Percentiles rank a stretch among this genome's conserved stretches.
phyloP scores from a whole-genome alignment of 176 grass and related monocot genomes.

The Avena eriantha region DNA sequence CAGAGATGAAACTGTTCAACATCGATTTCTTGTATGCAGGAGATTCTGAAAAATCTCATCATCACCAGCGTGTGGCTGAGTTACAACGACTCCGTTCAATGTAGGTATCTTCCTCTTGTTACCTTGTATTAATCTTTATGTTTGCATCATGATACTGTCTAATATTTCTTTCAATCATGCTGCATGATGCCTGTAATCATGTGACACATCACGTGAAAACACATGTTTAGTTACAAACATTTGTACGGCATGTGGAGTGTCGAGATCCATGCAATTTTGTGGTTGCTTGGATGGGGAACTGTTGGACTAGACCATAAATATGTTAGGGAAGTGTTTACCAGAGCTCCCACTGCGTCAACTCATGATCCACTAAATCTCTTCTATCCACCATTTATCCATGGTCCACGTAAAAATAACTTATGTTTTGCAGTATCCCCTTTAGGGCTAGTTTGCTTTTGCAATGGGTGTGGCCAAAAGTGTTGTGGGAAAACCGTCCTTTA shows the following conservation, averaged over 20 bases:
- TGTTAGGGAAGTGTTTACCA: neutral
- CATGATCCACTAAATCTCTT: conserved; percentile 7
- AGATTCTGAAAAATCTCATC: conserved; percentile 96
- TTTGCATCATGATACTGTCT: conserved; percentile 10
- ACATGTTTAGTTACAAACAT: conserved; percentile 9
- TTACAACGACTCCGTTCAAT: conserved; percentile 92
- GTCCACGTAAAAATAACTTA: neutral
- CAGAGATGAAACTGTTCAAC: conserved; percentile 36
- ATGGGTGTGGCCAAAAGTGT: neutral
- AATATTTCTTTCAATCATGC: conserved; percentile 27
- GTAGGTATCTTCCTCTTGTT: conserved; percentile 47
- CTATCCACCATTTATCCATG: conserved; percentile 6
- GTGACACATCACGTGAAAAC: neutral
- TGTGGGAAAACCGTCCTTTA: conserved; percentile 12
- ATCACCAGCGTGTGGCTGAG: conserved; percentile 84
- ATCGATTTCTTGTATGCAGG: conserved; percentile 53
- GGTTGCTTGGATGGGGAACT: conserved; percentile 9
- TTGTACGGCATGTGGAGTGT: conserved; percentile 13
- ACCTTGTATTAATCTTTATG: conserved; percentile 22
- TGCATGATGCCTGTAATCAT: conserved; percentile 30
- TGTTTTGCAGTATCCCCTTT: conserved; percentile 2
- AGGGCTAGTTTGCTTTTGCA: neutral
- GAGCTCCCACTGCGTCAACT: neutral
- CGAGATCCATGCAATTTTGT: conserved; percentile 10
- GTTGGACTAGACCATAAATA: neutral